Evolutionary conservation across 2,329 filamentous ascomycete species (phyloP).

Genomic region (Colletotrichum coccodes): DNA sequence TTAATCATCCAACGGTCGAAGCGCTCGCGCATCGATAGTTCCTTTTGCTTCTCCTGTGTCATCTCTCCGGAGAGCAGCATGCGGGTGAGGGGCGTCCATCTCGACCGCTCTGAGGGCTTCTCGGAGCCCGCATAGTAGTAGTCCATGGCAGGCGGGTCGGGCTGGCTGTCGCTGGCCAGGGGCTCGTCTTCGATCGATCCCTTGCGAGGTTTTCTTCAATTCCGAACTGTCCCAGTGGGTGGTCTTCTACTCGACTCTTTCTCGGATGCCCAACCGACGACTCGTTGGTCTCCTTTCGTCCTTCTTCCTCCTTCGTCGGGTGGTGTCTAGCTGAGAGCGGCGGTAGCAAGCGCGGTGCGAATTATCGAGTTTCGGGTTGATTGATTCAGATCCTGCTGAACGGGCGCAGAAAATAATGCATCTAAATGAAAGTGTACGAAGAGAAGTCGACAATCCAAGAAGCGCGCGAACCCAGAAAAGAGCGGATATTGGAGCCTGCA

Average conservation of each 20-base stretch:
- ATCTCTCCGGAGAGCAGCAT: slow-evolving; percentile 88
- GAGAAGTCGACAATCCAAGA: slow-evolving; percentile 27
- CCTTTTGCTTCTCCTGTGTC: slow-evolving; percentile 77
- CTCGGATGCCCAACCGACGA: slow-evolving; percentile 11
- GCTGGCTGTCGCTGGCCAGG: slow-evolving; percentile 28
- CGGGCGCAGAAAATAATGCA: slow-evolving; percentile 42
- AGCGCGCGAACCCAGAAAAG: slow-evolving; percentile 37
- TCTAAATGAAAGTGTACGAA: slow-evolving; percentile 43
- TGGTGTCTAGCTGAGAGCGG: not conserved
- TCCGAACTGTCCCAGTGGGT: slow-evolving; percentile 23
- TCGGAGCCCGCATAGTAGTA: slow-evolving; percentile 46
- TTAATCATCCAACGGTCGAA: slow-evolving; percentile 92
- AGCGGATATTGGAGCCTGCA: slow-evolving; percentile 47
- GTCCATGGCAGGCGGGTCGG: slow-evolving; percentile 42
- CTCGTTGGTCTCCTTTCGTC: not conserved
- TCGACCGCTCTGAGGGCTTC: slow-evolving; percentile 74
- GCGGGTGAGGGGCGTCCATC: slow-evolving; percentile 85
- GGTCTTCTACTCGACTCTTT: slow-evolving; percentile 34
- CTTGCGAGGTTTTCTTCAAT: slow-evolving; percentile 11
- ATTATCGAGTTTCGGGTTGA: slow-evolving; percentile 11
- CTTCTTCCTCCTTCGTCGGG: slow-evolving; percentile 10
- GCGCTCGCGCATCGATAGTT: slow-evolving; percentile 75
- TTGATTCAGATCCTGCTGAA: slow-evolving; percentile 68
- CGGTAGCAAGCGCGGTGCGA: slow-evolving; percentile 3
- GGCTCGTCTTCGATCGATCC: slow-evolving; percentile 1